Evolutionary conservation across 441 rosid genomes (phyloP).

Genomic region (Cnidoscolus chayamansa): DNA sequence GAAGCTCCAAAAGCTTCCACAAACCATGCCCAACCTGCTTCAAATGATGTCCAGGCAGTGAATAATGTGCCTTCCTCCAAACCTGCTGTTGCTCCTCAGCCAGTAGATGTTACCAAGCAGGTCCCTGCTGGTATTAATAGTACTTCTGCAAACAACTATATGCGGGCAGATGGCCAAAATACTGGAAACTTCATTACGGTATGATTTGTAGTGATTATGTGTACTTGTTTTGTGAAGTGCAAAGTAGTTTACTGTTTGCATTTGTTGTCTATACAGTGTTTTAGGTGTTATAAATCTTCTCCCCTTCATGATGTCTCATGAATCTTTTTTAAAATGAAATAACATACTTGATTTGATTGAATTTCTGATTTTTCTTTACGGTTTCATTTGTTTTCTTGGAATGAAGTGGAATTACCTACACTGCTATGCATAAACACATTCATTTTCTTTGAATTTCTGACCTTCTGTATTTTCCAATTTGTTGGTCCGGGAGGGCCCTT

Average conservation of each 20-base stretch:
- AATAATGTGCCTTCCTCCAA: slow-evolving; percentile 36
- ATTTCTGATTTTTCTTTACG: neutral
- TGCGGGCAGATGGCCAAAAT: slow-evolving; percentile 83
- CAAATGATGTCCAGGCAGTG: slow-evolving; percentile 36
- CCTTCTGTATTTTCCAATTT: neutral
- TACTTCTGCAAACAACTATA: slow-evolving; percentile 63
- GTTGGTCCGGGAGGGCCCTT: neutral
- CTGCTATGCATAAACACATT: neutral
- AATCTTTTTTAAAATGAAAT: neutral
- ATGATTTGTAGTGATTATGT: slow-evolving; percentile 18
- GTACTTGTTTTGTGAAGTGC: neutral
- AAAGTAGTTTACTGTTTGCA: slow-evolving; percentile 1
- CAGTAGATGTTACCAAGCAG: slow-evolving; percentile 49
- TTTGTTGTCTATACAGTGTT: neutral
- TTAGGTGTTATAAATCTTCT: neutral
- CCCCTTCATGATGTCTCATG: neutral
- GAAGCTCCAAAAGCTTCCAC: slow-evolving; percentile 60
- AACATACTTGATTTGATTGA: slow-evolving; percentile 1
- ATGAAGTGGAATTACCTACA: neutral
- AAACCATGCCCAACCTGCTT: slow-evolving; percentile 31
- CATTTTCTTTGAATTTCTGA: neutral
- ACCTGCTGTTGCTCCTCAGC: slow-evolving; percentile 42
- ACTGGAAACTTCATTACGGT: slow-evolving; percentile 87
- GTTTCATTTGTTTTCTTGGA: neutral
- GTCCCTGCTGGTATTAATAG: slow-evolving; percentile 72